Evolutionary conservation across 2,329 filamentous ascomycete genomes (phyloP).

Genomic region (Beauveria caledonica): DNA sequence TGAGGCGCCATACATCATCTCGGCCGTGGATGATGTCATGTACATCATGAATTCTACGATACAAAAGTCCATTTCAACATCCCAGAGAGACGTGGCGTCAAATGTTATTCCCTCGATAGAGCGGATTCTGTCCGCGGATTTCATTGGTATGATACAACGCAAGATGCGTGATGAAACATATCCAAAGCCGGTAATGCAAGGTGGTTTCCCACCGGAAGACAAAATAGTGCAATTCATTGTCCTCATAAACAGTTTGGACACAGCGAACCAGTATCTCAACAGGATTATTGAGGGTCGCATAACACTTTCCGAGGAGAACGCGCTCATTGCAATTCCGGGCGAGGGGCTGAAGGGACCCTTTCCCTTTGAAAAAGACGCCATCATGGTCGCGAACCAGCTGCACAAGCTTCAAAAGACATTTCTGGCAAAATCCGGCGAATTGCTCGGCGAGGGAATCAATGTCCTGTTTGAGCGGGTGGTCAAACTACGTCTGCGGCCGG

Average conservation of each 20-base stretch:
- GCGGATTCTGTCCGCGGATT: conserved; percentile 77
- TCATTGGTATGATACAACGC: conserved; percentile 92
- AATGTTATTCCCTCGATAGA: conserved; percentile 72
- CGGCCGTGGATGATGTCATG: conserved; percentile 97
- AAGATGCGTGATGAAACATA: conserved; percentile 97
- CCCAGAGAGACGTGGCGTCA: conserved; percentile 68
- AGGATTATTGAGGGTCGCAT: conserved; percentile 72
- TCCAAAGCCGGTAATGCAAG: conserved; percentile 69
- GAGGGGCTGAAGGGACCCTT: conserved; percentile 57
- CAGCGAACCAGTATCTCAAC: conserved; percentile 81
- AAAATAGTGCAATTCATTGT: conserved; percentile 85
- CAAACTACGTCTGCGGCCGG: conserved; percentile 73
- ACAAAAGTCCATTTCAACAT: conserved; percentile 77
- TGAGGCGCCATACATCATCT: conserved; percentile 84
- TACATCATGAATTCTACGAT: conserved; percentile 94
- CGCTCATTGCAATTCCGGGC: conserved; percentile 27
- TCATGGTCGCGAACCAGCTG: conserved; percentile 60
- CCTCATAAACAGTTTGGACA: conserved; percentile 90
- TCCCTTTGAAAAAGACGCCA: conserved; percentile 69
- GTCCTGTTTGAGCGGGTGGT: conserved; percentile 85
- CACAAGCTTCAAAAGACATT: conserved; percentile 64
- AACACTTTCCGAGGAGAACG: conserved; percentile 31
- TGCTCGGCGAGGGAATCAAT: conserved; percentile 74
- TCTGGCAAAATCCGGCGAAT: conserved; percentile 66
- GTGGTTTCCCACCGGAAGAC: conserved; percentile 77